A percentile compares a stretch with the other conserved stretches of the same genome.
phyloP scores from a whole-genome alignment of 139 green algal genomes.

The Astrephomene gubernaculifera region DNA sequence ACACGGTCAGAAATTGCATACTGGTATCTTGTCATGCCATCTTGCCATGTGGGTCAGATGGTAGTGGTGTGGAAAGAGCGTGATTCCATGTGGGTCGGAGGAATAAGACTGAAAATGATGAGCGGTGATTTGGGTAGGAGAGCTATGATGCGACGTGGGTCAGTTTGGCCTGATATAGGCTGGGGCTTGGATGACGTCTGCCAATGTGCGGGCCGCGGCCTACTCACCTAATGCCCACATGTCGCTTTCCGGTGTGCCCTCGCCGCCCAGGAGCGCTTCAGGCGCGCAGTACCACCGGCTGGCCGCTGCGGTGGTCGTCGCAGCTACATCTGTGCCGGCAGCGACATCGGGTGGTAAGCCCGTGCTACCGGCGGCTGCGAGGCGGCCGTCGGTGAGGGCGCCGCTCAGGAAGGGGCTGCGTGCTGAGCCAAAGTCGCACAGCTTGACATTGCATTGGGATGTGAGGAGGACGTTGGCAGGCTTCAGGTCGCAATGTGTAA shows the following conservation, averaged over 20 bases:
- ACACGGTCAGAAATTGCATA: too few relatives aligned
- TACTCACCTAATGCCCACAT: conserved; percentile 26
- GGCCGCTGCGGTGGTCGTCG: background rate
- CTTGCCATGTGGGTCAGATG: too few relatives aligned
- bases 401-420: background rate
- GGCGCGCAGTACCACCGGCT: conserved; percentile 40
- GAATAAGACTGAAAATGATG: too few relatives aligned
- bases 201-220: too few relatives aligned
- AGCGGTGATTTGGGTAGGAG: too few relatives aligned
- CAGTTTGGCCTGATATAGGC: too few relatives aligned
- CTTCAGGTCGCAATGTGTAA: conserved; percentile 19
- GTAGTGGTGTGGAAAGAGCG: too few relatives aligned
- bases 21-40: too few relatives aligned
- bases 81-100: too few relatives aligned
- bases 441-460: background rate
- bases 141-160: too few relatives aligned
- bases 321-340: background rate
- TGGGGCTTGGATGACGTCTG: too few relatives aligned
- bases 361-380: background rate
- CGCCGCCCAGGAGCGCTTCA: conserved; percentile 13
- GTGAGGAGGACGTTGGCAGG: conserved; percentile 27
- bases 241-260: conserved; percentile 1
- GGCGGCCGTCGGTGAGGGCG: background rate
- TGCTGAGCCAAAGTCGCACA: conserved; percentile 34
- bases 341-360: background rate